Conservation (phyloP, 2,329 filamentous ascomycete species). For the Sclerotinia subarctica region DNA sequence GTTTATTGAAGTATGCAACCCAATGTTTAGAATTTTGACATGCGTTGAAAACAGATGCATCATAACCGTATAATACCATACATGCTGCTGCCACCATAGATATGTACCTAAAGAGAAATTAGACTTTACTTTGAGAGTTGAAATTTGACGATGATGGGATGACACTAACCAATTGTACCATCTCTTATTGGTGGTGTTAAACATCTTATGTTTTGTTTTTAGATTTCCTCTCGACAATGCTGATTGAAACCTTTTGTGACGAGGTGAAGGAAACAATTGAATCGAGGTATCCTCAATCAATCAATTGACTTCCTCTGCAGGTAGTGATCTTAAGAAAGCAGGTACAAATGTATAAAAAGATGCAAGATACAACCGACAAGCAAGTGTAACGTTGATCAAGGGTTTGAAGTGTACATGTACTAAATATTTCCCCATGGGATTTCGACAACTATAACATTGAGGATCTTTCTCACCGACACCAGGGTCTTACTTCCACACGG, state of each 20-base stretch:
- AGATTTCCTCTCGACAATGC: background rate
- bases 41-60: constrained; percentile 71
- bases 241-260: background rate
- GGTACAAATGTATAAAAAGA: background rate
- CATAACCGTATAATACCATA: constrained; percentile 76
- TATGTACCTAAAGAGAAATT: constrained; percentile 52
- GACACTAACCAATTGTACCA: constrained; percentile 20
- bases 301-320: background rate
- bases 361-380: background rate
- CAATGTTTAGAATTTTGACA: constrained; percentile 66
- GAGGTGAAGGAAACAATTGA: background rate
- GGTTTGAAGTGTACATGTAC: constrained; percentile 2
- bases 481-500: constrained; percentile 7
- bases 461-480: background rate
- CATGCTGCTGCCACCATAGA: constrained; percentile 66
- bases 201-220: background rate
- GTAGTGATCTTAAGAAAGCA: background rate
- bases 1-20: constrained; percentile 57
- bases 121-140: background rate
- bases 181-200: constrained; percentile 14
- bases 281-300: background rate
- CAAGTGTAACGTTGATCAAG: background rate
- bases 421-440: background rate
- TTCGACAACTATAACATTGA: background rate
- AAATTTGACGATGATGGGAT: background rate